Base-by-base conservation (phyloP, 2,329 filamentous ascomycete species). In the Didymella exigua region DNA sequence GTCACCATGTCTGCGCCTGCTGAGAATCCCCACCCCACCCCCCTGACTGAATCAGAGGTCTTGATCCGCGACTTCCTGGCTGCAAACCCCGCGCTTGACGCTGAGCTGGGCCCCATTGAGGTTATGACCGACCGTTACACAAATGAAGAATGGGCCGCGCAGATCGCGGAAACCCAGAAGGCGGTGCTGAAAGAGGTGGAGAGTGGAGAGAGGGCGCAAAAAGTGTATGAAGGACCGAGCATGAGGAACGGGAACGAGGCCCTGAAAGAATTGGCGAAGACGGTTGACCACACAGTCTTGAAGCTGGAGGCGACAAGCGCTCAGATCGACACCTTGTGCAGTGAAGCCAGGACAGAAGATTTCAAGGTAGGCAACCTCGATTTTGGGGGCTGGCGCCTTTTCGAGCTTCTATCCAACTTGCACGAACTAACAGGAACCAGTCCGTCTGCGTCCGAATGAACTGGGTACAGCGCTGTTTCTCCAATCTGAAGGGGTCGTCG, bases 371-470 rank as follows among this genome's bases (percentile, higher is more conserved):
- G 70, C 26, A 2, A 36, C 2, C 2, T 36, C n/a, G 18, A 5
- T 18, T 2, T 9, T 33, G 5, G 18, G n/a, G 4, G n/a, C n/a
- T n/a, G n/a, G n/a, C n/a, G n/a, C n/a, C n/a, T n/a, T n/a, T n/a
- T n/a, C n/a, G n/a, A n/a, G n/a, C n/a, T n/a, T n/a, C n/a, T n/a
- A n/a, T n/a, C n/a, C n/a, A n/a, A n/a, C n/a, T n/a, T n/a, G n/a
- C n/a, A n/a, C 21, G 9, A 24, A 49, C 51, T 63, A 59, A 77
- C 59, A 68, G 21, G 76, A 75, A 41, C 65, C 74, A 65, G 77
- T 78, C 82, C 9, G 84, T 86, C 50, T 87, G 84, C 65, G 83
- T 87, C 2, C 80, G 84, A 7, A 73, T 80, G 1, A 75, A 78
- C 30, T 79, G 78, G 67, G 83, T 86, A n/a, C 61, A 75, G 21